phyloP scores from a whole-genome alignment of 208 protist species.

The Porcisia hertigi region DNA sequence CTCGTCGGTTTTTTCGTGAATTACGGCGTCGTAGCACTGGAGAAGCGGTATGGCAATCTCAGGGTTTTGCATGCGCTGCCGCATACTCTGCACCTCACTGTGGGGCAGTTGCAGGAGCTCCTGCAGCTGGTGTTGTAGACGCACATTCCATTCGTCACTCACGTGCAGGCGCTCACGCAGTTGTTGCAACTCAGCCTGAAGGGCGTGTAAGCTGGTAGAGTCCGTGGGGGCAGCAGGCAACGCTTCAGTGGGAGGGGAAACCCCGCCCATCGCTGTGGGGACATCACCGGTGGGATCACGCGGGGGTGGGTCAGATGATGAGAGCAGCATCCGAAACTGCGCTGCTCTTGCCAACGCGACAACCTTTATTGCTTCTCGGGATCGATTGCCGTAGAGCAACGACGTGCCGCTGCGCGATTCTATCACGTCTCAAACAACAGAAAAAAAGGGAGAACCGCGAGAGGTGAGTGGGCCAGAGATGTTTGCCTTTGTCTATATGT shows the following conservation, averaged over 20 bases:
- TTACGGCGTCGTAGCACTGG: slow-evolving; percentile 88
- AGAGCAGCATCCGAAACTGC: not conserved
- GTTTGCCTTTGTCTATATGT: not conserved
- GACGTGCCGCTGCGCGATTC: not conserved
- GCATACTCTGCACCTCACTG: slow-evolving; percentile 58
- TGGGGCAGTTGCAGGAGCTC: slow-evolving; percentile 71
- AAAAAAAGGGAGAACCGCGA: not conserved
- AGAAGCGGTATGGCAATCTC: slow-evolving; percentile 84
- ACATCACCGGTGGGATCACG: not conserved
- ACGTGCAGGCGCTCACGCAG: slow-evolving; percentile 65
- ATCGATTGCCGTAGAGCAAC: not conserved
- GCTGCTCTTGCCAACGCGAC: not conserved
- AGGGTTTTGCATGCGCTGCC: slow-evolving; percentile 73
- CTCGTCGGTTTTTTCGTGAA: slow-evolving; percentile 68
- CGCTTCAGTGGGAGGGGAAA: slow-evolving; percentile 2
- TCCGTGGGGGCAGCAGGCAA: not conserved
- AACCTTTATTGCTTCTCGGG: not conserved
- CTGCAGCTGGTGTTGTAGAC: slow-evolving; percentile 71
- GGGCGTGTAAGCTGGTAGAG: not conserved
- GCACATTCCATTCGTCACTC: slow-evolving; percentile 85
- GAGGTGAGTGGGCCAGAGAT: not conserved
- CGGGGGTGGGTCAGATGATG: not conserved
- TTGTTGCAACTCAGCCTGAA: slow-evolving; percentile 40
- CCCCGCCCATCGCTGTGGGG: not conserved
- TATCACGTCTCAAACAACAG: not conserved